Percentiles rank a stretch among this genome's conserved stretches.
phyloP scores from a whole-genome alignment of 306 rosid species.

The Cyamopsis tetragonoloba region DNA sequence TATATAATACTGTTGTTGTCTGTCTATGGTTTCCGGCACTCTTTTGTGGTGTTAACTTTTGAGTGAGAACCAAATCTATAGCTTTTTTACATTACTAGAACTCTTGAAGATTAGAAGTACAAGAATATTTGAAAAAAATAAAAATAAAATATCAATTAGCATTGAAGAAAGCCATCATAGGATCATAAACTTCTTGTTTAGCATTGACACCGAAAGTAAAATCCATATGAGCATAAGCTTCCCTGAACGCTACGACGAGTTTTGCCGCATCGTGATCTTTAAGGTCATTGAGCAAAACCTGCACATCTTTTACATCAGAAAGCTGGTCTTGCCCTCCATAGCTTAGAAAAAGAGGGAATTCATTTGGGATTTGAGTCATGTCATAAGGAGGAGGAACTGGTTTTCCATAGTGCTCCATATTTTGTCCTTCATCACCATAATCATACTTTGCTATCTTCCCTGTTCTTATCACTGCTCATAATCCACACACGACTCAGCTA shows the following conservation, averaged over 20 bases:
- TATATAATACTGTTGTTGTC: no score
- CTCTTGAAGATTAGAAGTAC: no score
- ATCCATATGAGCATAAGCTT: constrained; percentile 64
- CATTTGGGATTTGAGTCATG: constrained; percentile 45
- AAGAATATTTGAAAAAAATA: no score
- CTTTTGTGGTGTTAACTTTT: no score
- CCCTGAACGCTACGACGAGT: constrained; percentile 33
- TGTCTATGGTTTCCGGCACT: no score
- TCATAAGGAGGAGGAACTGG: constrained; percentile 55
- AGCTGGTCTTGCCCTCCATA: constrained; percentile 49
- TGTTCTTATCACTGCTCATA: constrained; percentile 48
- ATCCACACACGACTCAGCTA: neutral
- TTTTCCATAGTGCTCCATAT: constrained; percentile 51
- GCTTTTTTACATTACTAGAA: no score
- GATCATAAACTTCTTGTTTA: constrained; percentile 46
- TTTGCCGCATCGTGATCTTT: constrained; percentile 43
- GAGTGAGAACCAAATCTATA: no score
- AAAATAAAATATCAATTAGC: constrained; percentile 26
- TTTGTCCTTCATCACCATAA: constrained; percentile 31
- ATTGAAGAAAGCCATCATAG: constrained; percentile 44
- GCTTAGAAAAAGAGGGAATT: constrained; percentile 48
- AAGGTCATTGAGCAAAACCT: constrained; percentile 41
- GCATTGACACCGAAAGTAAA: constrained; percentile 52
- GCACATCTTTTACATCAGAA: constrained; percentile 49
- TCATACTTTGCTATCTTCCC: constrained; percentile 50